Base-by-base conservation (phyloP, 345 rosid species). In the Arabidopsis thaliana region DNA sequence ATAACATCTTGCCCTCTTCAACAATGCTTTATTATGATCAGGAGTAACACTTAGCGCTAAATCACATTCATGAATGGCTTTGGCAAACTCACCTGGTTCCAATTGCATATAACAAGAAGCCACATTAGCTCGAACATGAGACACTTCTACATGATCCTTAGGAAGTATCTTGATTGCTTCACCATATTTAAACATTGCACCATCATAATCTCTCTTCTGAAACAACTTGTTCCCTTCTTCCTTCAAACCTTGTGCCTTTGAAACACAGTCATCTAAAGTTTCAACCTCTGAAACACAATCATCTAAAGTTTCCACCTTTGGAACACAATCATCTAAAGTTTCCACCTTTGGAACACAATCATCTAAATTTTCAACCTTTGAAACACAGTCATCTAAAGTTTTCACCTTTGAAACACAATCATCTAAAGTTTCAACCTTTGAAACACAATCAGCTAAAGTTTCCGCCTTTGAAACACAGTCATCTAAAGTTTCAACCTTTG, bases 31-130 rank as follows among this genome's bases (percentile, higher is more conserved):
- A 65, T 83, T 80, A 75, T 85, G 85, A 67, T 82, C 86, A 12
- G 93, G 97, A 1, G 90, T 79, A 40, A 89, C 86, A 78, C 66
- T 86, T 9, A 93, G 83, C 3, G 98, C 94, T 78, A 89, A 79
- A 76, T 91, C 85, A 53, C 96, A 91, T 72, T 93, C 93, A 4
- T 81, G 74, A 62, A 93, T 84, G 0, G 98, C 98, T 69, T 78
- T 84, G 0, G 88, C 94, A 72, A 82, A 93, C 82, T 93, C 93
- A 28, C 68, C 74, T 11, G 85, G 79, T 53, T 94, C 97, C 80
- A 85, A 80, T 76, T 91, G 98, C 96, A 93, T 93, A 77, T 87
- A 93, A 67, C 98, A 93, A 0, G 96, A 87, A 9, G 98, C 98
- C 84, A 88, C 86, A 69, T 86, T 83, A 64, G 90, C 88, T 41